Conservation (phyloP, 2,329 filamentous ascomycete species). For the Aureobasidium sp. region DNA sequence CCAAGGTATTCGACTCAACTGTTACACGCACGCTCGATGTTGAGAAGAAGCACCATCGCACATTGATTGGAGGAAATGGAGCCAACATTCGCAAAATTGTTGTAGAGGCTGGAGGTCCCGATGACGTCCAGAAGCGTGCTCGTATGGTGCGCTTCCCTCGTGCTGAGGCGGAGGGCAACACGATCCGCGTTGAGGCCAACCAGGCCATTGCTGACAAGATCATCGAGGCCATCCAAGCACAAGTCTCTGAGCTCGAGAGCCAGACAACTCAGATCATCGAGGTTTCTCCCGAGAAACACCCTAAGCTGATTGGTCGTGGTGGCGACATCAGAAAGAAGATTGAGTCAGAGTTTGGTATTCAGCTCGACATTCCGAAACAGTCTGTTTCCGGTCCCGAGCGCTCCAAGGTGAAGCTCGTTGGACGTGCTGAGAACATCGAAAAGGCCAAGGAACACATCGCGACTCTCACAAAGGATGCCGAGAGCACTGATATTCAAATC, state of each 20-base stretch:
- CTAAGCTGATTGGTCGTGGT: slow-evolving; percentile 82
- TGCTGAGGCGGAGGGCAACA: slow-evolving; percentile 64
- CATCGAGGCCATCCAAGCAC: slow-evolving; percentile 68
- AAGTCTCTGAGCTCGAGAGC: slow-evolving; percentile 76
- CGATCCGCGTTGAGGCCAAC: slow-evolving; percentile 82
- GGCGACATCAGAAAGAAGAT: slow-evolving; percentile 80
- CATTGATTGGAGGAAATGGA: slow-evolving; percentile 84
- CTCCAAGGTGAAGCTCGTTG: slow-evolving; percentile 79
- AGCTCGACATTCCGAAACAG: slow-evolving; percentile 85
- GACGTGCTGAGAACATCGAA: slow-evolving; percentile 69
- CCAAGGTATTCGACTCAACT: slow-evolving; percentile 83
- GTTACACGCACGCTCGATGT: slow-evolving; percentile 76
- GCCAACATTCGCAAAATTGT: slow-evolving; percentile 82
- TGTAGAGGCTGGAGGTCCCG: slow-evolving; percentile 77
- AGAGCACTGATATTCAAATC: slow-evolving; percentile 80
- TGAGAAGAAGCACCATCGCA: slow-evolving; percentile 89
- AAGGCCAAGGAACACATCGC: slow-evolving; percentile 82
- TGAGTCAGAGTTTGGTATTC: slow-evolving; percentile 78
- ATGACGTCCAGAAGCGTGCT: slow-evolving; percentile 74
- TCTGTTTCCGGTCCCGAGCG: slow-evolving; percentile 59
- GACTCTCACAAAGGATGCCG: slow-evolving; percentile 72
- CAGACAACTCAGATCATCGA: slow-evolving; percentile 74
- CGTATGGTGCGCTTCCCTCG: slow-evolving; percentile 94
- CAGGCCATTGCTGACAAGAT: slow-evolving; percentile 84
- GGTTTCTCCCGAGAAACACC: slow-evolving; percentile 82